Evolutionary conservation across 2,329 filamentous ascomycete genomes (phyloP).

Genomic region (Fusarium denticulatum): DNA sequence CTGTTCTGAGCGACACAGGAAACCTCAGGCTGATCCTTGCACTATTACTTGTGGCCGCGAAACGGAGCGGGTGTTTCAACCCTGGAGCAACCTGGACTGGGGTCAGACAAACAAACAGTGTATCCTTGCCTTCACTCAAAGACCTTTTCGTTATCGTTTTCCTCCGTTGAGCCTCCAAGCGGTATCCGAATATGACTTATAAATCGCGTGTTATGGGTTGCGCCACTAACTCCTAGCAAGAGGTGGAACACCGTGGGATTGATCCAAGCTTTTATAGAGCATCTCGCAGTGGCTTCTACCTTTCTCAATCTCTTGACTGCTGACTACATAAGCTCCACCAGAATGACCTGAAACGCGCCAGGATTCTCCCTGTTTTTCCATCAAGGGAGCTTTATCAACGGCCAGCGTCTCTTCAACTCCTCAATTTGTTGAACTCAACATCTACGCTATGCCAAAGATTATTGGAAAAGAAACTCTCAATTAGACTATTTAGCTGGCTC

Average conservation of each 20-base stretch:
- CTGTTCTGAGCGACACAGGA: not conserved
- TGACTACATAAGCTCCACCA: constrained; percentile 6
- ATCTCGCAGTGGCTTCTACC: constrained; percentile 14
- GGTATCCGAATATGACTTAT: not conserved
- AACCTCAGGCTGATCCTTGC: constrained; percentile 21
- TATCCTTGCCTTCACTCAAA: not conserved
- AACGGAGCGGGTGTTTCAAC: constrained; percentile 39
- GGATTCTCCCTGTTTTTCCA: constrained; percentile 1
- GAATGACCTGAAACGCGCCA: constrained; percentile 29
- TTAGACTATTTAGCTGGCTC: not conserved
- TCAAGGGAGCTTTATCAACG: not conserved
- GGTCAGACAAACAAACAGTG: constrained; percentile 23
- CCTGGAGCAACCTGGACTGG: constrained; percentile 9
- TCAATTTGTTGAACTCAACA: not conserved
- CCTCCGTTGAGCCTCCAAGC: not conserved
- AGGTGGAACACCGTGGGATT: not conserved
- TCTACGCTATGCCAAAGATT: not conserved
- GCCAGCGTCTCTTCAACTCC: not conserved
- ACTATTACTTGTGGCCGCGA: constrained; percentile 5
- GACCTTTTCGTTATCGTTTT: not conserved
- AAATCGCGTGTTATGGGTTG: not conserved
- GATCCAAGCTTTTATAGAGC: not conserved
- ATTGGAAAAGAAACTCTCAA: not conserved
- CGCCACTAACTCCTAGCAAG: not conserved
- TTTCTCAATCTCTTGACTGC: not conserved